Base-by-base conservation (phyloP, 164 flowering plant species). In the Cinnamomum micranthum region DNA sequence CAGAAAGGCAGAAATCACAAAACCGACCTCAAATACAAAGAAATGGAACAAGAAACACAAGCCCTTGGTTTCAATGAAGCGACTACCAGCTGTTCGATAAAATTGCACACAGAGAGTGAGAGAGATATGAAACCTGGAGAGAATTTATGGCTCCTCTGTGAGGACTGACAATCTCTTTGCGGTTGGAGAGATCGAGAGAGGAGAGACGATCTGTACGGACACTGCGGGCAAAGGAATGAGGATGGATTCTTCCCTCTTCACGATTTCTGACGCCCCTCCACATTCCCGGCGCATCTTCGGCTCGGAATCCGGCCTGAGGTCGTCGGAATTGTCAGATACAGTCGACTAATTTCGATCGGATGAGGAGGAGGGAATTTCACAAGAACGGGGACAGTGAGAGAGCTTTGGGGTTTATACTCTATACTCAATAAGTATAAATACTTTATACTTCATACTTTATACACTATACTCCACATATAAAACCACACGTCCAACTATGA, bases 131-230 rank as follows among this genome's bases (percentile, higher is more conserved):
- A 66, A 95, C 99, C 95, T 95, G 97, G 73, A 95, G 94, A 50
- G 97, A 86, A 73, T 93, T 95, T 55, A 95, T 41, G 81, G 98
- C 78, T 78, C 93, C 97, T 65, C 86, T 80, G 75, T 95, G 99
- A 80, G 89, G 81, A 41, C 92, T 92, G 68, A 93, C 84, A 75
- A 95, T 82, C 58, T 95, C 96, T 75, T 95, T 95, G 86, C 81
- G 77, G 77, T 93, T 91, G 65, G 97, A 92, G 73, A 95, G 90
- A 4, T 82, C 83, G 74, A 95, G 86, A 51, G 90, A 82, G n/a
- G 91, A 64, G 71, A 85, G 52, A 24, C 99, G 88, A 76, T 68
- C 52, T 77, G 91, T 86, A 73, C 79, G 87, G 71, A 92, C 15
- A 52, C 91, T 88, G 81, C 77, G 84, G 27, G 84, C 74, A 80